Evolutionary conservation across 2,329 filamentous ascomycete genomes (phyloP).

Genomic region (Venturia pyrina): DNA sequence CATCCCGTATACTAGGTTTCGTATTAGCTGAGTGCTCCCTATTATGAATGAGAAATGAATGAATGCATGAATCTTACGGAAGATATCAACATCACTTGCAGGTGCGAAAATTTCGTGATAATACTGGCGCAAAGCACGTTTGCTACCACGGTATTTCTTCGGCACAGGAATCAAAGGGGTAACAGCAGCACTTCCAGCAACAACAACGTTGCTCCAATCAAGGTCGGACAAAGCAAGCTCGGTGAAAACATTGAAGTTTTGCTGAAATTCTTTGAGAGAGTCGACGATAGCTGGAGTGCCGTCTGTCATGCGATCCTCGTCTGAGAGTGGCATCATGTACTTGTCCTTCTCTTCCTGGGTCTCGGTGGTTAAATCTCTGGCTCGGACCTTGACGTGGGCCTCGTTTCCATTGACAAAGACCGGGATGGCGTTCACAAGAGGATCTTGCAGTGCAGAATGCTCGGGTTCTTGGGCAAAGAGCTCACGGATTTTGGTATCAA

Average conservation of each 20-base stretch:
- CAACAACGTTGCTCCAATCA: conserved; percentile 75
- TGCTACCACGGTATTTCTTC: conserved; percentile 39
- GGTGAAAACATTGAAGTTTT: conserved; percentile 73
- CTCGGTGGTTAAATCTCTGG: conserved; percentile 49
- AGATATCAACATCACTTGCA: conserved; percentile 79
- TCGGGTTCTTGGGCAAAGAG: conserved; percentile 58
- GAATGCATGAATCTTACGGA: conserved; percentile 29
- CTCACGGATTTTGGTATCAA: conserved; percentile 56
- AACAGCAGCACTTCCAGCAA: conserved; percentile 69
- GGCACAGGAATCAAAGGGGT: conserved; percentile 60
- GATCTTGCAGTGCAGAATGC: conserved; percentile 26
- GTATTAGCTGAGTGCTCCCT: background rate
- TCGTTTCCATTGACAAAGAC: conserved; percentile 48
- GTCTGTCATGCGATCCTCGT: conserved; percentile 50
- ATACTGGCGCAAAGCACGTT: conserved; percentile 42
- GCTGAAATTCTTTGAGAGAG: conserved; percentile 59
- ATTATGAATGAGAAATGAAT: background rate
- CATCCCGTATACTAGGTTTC: conserved; percentile 54
- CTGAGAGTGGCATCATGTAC: conserved; percentile 60
- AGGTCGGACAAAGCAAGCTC: conserved; percentile 67
- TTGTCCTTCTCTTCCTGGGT: conserved; percentile 48
- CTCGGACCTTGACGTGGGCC: conserved; percentile 48
- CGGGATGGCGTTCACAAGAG: conserved; percentile 53
- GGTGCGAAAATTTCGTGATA: conserved; percentile 76
- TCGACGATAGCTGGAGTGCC: conserved; percentile 59